A percentile compares a stretch with the other conserved stretches of the same genome.
These are phyloP conservation scores for Hibiscus mutabilis DNA, from an alignment of 345 rosid species.

Conservation along the genomic window DNA sequence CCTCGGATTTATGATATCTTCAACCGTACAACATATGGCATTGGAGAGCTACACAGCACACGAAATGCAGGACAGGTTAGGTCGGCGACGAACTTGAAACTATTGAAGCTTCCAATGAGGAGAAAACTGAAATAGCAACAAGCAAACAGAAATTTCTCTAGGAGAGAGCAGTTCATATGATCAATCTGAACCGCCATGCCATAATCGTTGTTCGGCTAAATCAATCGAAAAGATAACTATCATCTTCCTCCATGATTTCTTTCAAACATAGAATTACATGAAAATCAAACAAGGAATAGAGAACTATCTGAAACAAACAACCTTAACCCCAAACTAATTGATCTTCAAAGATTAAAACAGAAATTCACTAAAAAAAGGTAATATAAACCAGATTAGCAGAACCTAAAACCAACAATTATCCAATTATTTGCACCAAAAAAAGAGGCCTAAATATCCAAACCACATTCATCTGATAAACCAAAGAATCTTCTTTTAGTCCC, in stretches of 20 bases:
- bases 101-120: neutral
- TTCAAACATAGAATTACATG: neutral
- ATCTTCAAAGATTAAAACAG: neutral
- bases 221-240: neutral
- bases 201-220: neutral
- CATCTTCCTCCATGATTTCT: neutral
- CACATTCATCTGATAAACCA: neutral
- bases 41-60: conserved; percentile 15
- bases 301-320: neutral
- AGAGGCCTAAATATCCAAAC: neutral
- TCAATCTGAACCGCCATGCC: neutral
- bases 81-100: conserved; percentile 4
- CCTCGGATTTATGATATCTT: conserved; percentile 26
- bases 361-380: too few relatives aligned
- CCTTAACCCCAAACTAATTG: neutral
- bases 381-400: too few relatives aligned
- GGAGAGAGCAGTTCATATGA: neutral
- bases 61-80: conserved; percentile 12
- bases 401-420: neutral
- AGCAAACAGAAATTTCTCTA: neutral
- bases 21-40: conserved; percentile 12
- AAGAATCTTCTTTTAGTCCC: conserved; percentile 16
- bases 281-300: neutral
- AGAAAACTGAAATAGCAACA: neutral
- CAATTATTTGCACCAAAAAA: neutral